Evolutionary conservation across 306 rosid genomes (phyloP).

Genomic region (Acmispon strigosus): DNA sequence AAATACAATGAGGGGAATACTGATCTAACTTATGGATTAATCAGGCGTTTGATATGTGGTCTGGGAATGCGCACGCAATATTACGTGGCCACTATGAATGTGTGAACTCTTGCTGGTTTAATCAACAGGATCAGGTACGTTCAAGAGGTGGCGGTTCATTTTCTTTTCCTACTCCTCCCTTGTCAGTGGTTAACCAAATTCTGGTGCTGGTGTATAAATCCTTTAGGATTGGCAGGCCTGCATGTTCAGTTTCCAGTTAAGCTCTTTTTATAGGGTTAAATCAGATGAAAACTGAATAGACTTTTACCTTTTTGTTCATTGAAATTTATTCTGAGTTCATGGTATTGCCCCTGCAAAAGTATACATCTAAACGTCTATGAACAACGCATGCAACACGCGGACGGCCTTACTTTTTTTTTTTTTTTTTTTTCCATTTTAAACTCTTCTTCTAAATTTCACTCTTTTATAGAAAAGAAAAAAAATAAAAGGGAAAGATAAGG

Average conservation of each 20-base stretch:
- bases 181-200: background rate
- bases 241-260: conserved; percentile 4
- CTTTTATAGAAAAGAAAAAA: background rate
- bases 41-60: conserved; percentile 87
- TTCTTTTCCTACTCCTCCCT: conserved; percentile 7
- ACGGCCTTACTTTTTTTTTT: background rate
- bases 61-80: conserved; percentile 56
- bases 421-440: background rate
- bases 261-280: background rate
- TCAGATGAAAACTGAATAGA: conserved; percentile 6
- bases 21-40: conserved; percentile 25
- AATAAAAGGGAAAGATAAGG: background rate
- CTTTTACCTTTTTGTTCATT: background rate
- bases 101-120: conserved; percentile 85
- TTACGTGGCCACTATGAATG: conserved; percentile 80
- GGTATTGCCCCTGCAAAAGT: background rate
- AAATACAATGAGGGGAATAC: conserved; percentile 7
- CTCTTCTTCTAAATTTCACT: background rate
- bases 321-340: background rate
- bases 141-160: background rate
- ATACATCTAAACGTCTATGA: background rate
- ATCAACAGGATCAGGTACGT: conserved; percentile 71
- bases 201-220: background rate
- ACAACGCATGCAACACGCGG: background rate
- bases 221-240: background rate